phyloP scores from a whole-genome alignment of 768 basidiomycete species.

The Xerocomus brunneocitrinus region DNA sequence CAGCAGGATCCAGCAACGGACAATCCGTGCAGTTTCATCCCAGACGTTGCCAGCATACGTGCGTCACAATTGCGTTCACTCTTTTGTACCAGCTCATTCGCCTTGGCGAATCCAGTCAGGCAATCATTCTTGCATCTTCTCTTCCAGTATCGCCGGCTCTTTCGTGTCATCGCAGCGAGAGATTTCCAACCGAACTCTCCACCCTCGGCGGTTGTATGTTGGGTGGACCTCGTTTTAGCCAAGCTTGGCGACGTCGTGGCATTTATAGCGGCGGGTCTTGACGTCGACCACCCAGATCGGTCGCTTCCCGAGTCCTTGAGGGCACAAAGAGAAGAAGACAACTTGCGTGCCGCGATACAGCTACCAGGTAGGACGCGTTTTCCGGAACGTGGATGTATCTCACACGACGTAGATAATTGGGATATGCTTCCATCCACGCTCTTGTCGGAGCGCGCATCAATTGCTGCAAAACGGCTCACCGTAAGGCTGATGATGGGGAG shows the following conservation, averaged over 20 bases:
- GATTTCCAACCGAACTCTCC: slow-evolving; percentile 21
- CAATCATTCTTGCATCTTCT: slow-evolving; percentile 34
- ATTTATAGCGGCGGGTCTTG: slow-evolving; percentile 27
- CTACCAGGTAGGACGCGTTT: slow-evolving; percentile 49
- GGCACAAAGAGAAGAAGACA: slow-evolving; percentile 46
- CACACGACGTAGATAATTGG: slow-evolving; percentile 47
- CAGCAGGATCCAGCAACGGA: slow-evolving; percentile 3
- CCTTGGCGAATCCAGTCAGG: slow-evolving; percentile 23
- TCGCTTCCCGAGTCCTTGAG: slow-evolving; percentile 29
- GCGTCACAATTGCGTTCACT: background rate
- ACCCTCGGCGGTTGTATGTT: slow-evolving; percentile 46
- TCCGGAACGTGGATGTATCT: slow-evolving; percentile 2
- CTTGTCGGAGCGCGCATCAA: slow-evolving; percentile 48
- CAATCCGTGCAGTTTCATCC: slow-evolving; percentile 6
- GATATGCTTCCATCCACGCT: slow-evolving; percentile 40
- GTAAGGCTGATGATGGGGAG: slow-evolving; percentile 51
- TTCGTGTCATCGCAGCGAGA: slow-evolving; percentile 40
- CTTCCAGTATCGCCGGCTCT: slow-evolving; percentile 49
- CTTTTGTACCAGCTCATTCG: slow-evolving; percentile 5
- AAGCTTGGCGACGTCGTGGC: slow-evolving; percentile 42
- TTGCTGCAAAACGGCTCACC: slow-evolving; percentile 56
- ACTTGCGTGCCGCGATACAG: slow-evolving; percentile 56
- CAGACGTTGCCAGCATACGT: slow-evolving; percentile 19
- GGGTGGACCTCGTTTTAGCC: slow-evolving; percentile 59
- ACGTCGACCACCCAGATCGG: slow-evolving; percentile 5